Evolutionary conservation across 2,329 filamentous ascomycete species (phyloP), one percentile per base, ranked within the genome.

Genomic region (Beauveria rudraprayagi): DNA sequence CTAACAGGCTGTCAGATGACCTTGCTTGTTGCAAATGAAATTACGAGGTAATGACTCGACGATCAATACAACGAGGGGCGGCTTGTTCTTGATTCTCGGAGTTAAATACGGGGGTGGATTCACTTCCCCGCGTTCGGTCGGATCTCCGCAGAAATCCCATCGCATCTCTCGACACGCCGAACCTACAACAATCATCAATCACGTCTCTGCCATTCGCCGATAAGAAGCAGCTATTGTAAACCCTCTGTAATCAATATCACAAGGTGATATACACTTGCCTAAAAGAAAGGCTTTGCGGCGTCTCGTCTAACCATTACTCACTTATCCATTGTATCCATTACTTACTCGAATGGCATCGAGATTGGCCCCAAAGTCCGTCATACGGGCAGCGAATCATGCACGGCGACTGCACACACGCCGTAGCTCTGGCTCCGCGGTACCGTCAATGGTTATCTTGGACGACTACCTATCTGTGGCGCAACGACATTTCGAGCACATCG

Each of bases 391-490:
- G 17, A 22, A 26, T n/a, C 22, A 56, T 51, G 46, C n/a, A 17
- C 52, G 46, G 1, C 52, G n/a, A 46, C 16, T 50, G 17, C 43
- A 56, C 37, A 46, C 60, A 17, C 16, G 22, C 5, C 37, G n/a
- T 22, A 46, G 3, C 11, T 6, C 43, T 43, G 37, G 22, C 40
- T 40, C 62, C 7, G 34, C 43, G 2, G 40, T 43, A 5, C 61
- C 61, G 8, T 63, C 67, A 19, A 60, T 86, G 61, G 87, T 85
- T 22, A 82, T 91, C 65, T 78, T 91, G 2, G 88, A 91, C 68
- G 88, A 91, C 74, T 91, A 90, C 73, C 84, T 88, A 68, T 76
- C 75, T 65, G 76, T 88, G 62, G 82, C 86, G 1, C 71, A 73
- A 37, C 65, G 77, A 16, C 77, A 84, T 68, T 90, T 90, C 72